Evolutionary conservation across 352 stramenopile genomes (phyloP), one percentile per base, ranked within the genome.

Genomic region (Pythium myriotylum): DNA sequence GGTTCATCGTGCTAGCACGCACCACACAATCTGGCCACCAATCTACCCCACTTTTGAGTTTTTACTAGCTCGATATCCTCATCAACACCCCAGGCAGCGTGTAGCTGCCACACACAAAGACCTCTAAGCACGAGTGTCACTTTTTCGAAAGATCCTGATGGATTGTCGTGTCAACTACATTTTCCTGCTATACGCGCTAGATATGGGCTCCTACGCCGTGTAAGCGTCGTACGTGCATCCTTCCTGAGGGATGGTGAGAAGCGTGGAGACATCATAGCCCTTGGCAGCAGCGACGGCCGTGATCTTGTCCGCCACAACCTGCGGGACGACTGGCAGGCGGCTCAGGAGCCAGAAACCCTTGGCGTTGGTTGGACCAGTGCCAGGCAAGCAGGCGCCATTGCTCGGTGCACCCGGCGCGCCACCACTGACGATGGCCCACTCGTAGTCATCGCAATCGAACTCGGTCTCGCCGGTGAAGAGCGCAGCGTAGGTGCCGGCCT

Each of bases 301-400:
- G 26, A 66, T 37, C 32, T 53, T 49, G 22, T 55, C 59, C 19
- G 35, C 40, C 3, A 66, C 19, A 3, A 54, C 41, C 20, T 56
- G 20, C 3, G 59, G 49, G 3, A 67, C 59, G 23, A 67, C 52
- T 9, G 59, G 29, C 35, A 37, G 33, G 51, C 59, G 59, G n/a
- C 52, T 67, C 19, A 67, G 51, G 7, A 67, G 52, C 59, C 59
- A 67, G 23, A 67, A 61, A 14, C 59, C 59, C 49, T 66, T 42
- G 42, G 33, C 29, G 51, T 66, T 66, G 23, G 35, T 27, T 41
- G 49, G 23, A 6, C 59, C 42, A 17, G 42, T 26, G 27, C 59
- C 59, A 17, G 59, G 59, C 19, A 66, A 27, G 45, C 59, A 66
- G 12, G 37, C 59, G 22, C 37, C 45, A 12, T 41, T 29, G 20